phyloP scores from a whole-genome alignment of 306 rosid species.

The Cucurbita argyrosperma region DNA sequence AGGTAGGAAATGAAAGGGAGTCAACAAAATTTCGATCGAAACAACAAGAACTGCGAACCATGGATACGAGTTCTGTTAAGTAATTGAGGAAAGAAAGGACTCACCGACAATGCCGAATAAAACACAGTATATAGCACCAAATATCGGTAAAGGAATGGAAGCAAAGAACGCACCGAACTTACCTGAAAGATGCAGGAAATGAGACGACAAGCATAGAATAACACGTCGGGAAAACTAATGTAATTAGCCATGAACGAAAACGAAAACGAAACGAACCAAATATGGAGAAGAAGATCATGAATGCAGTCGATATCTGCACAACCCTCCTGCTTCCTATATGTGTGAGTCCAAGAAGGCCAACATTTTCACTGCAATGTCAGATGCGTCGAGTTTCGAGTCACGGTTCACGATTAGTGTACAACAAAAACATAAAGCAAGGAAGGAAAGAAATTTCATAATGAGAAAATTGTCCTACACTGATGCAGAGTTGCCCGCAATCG shows the following conservation, averaged over 20 bases:
- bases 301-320: conserved; percentile 77
- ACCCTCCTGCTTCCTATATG: conserved; percentile 92
- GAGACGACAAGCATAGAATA: not conserved
- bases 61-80: not conserved
- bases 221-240: not conserved
- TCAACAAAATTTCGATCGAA: not conserved
- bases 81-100: conserved; percentile 3
- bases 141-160: conserved; percentile 79
- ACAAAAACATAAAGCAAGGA: not conserved
- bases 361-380: conserved; percentile 63
- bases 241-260: not conserved
- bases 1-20: not conserved
- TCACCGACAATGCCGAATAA: conserved; percentile 71
- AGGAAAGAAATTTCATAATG: not conserved
- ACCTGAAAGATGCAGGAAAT: conserved; percentile 34
- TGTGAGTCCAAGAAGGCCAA: conserved; percentile 84
- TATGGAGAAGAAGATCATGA: conserved; percentile 88
- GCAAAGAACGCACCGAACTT: conserved; percentile 95
- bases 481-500: conserved; percentile 64
- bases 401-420: not conserved
- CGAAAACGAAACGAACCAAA: conserved; percentile 42
- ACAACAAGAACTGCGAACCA: not conserved
- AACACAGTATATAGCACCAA: conserved; percentile 82
- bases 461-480: conserved; percentile 61
- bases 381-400: not conserved